These are phyloP conservation scores for Haplosporangium gracile DNA, from an alignment of 192 early-diverging fungal species.

Conservation along the genomic window DNA sequence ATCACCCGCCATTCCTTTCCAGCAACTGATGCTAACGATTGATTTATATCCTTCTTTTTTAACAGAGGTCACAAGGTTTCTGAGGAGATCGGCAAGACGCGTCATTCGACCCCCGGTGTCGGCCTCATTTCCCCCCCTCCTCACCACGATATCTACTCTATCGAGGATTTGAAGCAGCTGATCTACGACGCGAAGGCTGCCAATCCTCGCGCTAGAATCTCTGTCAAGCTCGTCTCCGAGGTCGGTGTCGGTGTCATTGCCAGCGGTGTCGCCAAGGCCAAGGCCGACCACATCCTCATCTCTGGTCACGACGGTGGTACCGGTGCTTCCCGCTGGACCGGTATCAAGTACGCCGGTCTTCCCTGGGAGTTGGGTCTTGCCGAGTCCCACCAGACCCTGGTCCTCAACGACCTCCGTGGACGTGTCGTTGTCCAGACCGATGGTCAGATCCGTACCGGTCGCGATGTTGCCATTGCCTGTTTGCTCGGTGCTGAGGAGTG, in stretches of 20 bases:
- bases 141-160: constrained; percentile 99
- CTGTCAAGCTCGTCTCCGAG: constrained; percentile 97
- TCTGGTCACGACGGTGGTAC: constrained; percentile 99
- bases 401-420: constrained; percentile 96
- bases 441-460: constrained; percentile 97
- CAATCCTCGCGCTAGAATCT: constrained; percentile 91
- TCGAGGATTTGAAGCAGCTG: constrained; percentile 98
- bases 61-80: constrained; percentile 81
- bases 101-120: constrained; percentile 96
- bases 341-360: constrained; percentile 98
- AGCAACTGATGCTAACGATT: not conserved
- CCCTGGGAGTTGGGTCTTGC: constrained; percentile 99
- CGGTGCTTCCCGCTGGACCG: constrained; percentile 96
- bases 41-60: constrained; percentile 2
- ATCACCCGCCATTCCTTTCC: not conserved
- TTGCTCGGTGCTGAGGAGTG: constrained; percentile 99
- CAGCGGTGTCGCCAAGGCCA: constrained; percentile 96
- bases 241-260: constrained; percentile 98
- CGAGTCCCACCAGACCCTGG: constrained; percentile 99
- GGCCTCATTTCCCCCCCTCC: constrained; percentile 98
- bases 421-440: constrained; percentile 98
- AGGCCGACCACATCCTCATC: constrained; percentile 95
- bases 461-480: constrained; percentile 97
- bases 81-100: constrained; percentile 83
- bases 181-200: constrained; percentile 98